Evolutionary conservation across 768 basidiomycete species (phyloP).

Genomic region (Boletellus sp.): DNA sequence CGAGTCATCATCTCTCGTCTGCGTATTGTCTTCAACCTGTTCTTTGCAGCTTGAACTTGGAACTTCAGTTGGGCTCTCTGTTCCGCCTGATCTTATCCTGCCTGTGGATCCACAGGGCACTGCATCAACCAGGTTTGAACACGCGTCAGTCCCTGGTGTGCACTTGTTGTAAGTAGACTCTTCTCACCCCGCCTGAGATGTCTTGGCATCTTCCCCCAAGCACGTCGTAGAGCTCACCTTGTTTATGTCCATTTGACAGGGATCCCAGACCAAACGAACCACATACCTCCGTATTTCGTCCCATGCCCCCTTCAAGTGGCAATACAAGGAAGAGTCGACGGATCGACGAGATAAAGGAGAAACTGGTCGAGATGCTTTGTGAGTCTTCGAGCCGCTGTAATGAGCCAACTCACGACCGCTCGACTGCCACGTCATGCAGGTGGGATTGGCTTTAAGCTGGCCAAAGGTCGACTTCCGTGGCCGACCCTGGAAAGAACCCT

Average conservation of each 20-base stretch:
- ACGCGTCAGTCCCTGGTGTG: too few relatives aligned
- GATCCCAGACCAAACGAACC: too few relatives aligned
- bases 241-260: background rate
- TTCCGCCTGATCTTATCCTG: background rate
- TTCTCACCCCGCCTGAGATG: too few relatives aligned
- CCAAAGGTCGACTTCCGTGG: constrained; percentile 7
- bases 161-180: background rate
- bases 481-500: constrained; percentile 10
- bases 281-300: background rate
- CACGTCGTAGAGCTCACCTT: background rate
- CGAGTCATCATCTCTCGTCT: background rate
- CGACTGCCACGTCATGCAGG: background rate
- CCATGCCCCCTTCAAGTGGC: background rate
- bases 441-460: constrained; percentile 3
- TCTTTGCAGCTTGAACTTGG: background rate
- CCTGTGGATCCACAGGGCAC: background rate
- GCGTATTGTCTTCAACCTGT: background rate
- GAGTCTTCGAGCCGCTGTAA: background rate
- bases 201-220: too few relatives aligned
- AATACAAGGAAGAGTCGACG: background rate
- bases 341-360: constrained; percentile 4
- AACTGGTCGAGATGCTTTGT: constrained; percentile 8
- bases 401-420: accelerated
- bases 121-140: background rate
- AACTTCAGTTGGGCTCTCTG: background rate